phyloP scores from a whole-genome alignment of 257 asterid genomes.

The Ocimum tenuiflorum region DNA sequence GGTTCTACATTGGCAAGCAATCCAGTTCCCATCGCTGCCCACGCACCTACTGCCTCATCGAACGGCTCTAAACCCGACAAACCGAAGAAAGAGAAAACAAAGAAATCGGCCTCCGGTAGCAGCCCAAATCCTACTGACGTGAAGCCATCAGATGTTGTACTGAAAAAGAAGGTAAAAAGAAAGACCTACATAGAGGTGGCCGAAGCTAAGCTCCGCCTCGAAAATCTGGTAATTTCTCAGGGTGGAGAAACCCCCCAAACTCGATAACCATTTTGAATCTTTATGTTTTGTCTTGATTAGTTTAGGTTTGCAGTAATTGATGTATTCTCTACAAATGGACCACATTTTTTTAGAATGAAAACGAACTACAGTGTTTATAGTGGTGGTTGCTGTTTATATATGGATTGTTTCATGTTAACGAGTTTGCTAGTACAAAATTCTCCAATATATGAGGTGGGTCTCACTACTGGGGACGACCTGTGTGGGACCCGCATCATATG shows the following conservation, averaged over 20 bases:
- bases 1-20: constrained; percentile 30
- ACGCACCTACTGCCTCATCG: constrained; percentile 26
- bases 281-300: no score
- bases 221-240: constrained; percentile 29
- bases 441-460: no score
- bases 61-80: constrained; percentile 31
- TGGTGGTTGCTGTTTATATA: no score
- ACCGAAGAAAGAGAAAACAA: constrained; percentile 39
- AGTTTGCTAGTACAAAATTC: no score
- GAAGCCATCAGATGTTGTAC: constrained; percentile 27
- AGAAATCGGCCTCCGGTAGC: constrained; percentile 35
- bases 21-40: constrained; percentile 23
- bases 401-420: no score
- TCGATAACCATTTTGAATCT: constrained; percentile 29
- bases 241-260: constrained; percentile 32
- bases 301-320: no score
- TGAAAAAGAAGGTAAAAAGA: constrained; percentile 49
- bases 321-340: no score
- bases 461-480: no score
- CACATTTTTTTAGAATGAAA: no score
- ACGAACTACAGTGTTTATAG: no score
- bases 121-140: constrained; percentile 17
- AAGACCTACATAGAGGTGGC: constrained; percentile 32
- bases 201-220: constrained; percentile 32
- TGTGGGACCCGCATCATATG: no score